A percentile compares a stretch with the other conserved stretches of the same genome.
These are phyloP conservation scores for Pilasporangium apinafurcum DNA, from an alignment of 352 stramenopile genomes.

Conservation along the genomic window DNA sequence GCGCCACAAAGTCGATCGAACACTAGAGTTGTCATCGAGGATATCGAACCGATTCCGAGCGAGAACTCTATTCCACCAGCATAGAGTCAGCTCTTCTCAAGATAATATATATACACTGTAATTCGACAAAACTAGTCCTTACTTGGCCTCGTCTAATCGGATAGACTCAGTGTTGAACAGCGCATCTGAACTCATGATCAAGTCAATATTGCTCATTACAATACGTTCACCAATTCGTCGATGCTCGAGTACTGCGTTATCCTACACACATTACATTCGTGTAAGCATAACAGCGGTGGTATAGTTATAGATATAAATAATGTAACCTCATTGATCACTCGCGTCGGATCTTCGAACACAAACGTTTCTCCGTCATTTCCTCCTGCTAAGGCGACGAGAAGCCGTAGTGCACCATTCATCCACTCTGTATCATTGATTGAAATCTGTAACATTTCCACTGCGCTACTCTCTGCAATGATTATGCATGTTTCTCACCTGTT, in stretches of 20 bases:
- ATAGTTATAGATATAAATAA: background rate
- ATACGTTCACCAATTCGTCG: conserved; percentile 49
- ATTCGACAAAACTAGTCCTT: too few relatives aligned
- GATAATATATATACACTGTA: background rate
- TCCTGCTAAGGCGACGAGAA: conserved; percentile 53
- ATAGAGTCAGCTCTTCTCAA: background rate
- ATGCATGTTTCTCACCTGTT: conserved; percentile 6
- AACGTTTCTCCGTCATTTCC: conserved; percentile 52
- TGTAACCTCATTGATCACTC: conserved; percentile 9
- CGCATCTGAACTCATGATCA: conserved; percentile 23
- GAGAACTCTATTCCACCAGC: conserved; percentile 5
- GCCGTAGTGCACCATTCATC: conserved; percentile 25
- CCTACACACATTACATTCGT: background rate
- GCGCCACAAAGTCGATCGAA: conserved; percentile 4
- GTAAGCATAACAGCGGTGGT: background rate
- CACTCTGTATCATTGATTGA: conserved; percentile 9
- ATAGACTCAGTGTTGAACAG: conserved; percentile 30
- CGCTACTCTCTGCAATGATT: background rate
- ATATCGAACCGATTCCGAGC: conserved; percentile 4
- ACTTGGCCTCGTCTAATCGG: conserved; percentile 28
- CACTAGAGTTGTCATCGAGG: conserved; percentile 1
- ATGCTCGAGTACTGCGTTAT: background rate
- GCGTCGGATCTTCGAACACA: conserved; percentile 42
- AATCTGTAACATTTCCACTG: background rate
- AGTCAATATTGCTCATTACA: conserved; percentile 33